Conservation (phyloP, 2,329 filamentous ascomycete species). For the Phyllosticta citriasiana region DNA sequence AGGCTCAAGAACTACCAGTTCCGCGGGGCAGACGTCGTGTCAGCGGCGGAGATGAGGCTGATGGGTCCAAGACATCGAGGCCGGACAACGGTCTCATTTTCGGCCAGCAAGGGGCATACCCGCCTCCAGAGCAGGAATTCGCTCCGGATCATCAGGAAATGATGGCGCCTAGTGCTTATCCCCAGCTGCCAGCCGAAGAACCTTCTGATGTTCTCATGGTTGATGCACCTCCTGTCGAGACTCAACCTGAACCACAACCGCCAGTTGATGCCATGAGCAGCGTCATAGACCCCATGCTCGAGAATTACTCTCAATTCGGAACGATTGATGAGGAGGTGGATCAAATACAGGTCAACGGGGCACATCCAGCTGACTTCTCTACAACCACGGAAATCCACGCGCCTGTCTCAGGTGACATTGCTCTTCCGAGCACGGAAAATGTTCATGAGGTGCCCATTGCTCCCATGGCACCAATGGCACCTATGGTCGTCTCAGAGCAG, state of each 20-base stretch:
- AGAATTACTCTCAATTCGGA: not conserved
- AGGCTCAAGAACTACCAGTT: conserved; percentile 51
- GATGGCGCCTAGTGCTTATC: not conserved
- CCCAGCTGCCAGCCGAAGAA: not conserved
- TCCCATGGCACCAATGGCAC: conserved; percentile 13
- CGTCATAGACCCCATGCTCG: not conserved
- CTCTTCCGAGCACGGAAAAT: conserved; percentile 27
- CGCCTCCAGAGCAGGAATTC: conserved; percentile 3
- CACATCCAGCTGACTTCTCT: not conserved
- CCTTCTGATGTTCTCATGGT: conserved; percentile 1
- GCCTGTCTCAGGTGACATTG: conserved; percentile 18
- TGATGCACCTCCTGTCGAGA: not conserved
- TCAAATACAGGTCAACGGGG: not conserved
- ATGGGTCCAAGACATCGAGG: conserved; percentile 9
- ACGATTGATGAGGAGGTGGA: not conserved
- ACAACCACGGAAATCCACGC: conserved; percentile 14
- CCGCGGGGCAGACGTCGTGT: conserved; percentile 47
- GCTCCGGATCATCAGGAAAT: not conserved
- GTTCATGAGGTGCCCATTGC: conserved; percentile 13
- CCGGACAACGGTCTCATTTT: conserved; percentile 1
- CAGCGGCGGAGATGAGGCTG: conserved; percentile 9
- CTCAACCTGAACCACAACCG: not conserved
- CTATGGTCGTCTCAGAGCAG: not conserved
- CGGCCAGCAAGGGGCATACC: not conserved
- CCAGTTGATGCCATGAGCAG: not conserved